These are phyloP conservation scores for Escovopsis sp. DNA, from an alignment of 2,329 filamentous ascomycete genomes.

Conservation along the genomic window DNA sequence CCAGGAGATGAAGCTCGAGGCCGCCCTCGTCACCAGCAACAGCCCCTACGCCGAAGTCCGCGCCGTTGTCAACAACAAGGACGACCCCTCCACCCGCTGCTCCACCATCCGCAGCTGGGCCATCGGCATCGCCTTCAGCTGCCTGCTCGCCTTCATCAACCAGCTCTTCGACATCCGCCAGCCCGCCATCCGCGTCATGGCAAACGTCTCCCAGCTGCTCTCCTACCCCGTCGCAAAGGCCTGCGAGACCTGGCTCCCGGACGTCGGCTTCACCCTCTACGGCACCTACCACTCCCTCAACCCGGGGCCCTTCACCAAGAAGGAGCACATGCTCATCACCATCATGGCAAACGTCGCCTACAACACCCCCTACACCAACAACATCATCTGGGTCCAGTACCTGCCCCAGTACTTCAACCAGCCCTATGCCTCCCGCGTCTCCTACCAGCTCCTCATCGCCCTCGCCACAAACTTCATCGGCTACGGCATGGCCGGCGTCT, in stretches of 20 bases:
- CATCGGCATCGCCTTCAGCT: constrained; percentile 36
- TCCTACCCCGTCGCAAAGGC: constrained; percentile 39
- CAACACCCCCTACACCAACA: constrained; percentile 37
- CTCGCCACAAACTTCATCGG: constrained; percentile 43
- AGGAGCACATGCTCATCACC: constrained; percentile 47
- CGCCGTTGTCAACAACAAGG: constrained; percentile 40
- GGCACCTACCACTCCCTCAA: constrained; percentile 35
- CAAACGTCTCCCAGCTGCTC: constrained; percentile 41
- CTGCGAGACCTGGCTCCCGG: constrained; percentile 35
- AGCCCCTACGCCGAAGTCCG: constrained; percentile 44
- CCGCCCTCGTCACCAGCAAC: constrained; percentile 38
- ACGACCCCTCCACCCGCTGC: constrained; percentile 32
- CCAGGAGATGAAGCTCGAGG: constrained; percentile 40
- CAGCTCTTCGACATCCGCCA: constrained; percentile 44
- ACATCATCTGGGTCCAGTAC: constrained; percentile 40
- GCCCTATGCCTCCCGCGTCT: constrained; percentile 34
- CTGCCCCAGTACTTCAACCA: constrained; percentile 40
- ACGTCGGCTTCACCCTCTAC: constrained; percentile 31
- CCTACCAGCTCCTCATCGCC: constrained; percentile 40
- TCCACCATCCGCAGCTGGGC: constrained; percentile 41
- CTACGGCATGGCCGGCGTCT: constrained; percentile 43
- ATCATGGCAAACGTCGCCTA: constrained; percentile 47
- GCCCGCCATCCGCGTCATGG: constrained; percentile 37
- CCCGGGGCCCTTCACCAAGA: constrained; percentile 41
- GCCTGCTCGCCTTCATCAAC: constrained; percentile 36